Evolutionary conservation across 2,329 filamentous ascomycete genomes (phyloP).

Genomic region (Nannizzia gypsea): DNA sequence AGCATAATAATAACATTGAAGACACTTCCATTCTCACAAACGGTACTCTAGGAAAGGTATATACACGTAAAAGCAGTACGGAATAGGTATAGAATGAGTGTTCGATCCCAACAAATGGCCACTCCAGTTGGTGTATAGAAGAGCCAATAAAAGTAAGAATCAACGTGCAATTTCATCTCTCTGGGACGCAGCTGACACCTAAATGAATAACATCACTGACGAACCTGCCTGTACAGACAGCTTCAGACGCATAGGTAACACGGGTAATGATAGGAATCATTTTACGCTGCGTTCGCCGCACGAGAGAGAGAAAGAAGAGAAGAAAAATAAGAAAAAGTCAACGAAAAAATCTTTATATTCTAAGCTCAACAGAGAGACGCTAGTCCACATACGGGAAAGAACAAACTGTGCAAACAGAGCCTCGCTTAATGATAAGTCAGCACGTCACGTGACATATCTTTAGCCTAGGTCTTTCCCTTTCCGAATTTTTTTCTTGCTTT

Average conservation of each 20-base stretch:
- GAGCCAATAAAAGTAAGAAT: conserved; percentile 41
- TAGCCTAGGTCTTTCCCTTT: neutral
- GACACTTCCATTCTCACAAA: neutral
- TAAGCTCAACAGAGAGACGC: neutral
- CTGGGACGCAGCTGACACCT: conserved; percentile 76
- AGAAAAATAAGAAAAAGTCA: conserved; percentile 18
- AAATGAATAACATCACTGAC: conserved; percentile 40
- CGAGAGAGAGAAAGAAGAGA: conserved; percentile 53
- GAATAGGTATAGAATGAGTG: conserved; percentile 25
- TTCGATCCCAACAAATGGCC: conserved; percentile 45
- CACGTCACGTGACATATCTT: no score
- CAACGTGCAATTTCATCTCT: conserved; percentile 63
- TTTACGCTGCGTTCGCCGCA: conserved; percentile 64
- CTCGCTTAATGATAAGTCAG: neutral
- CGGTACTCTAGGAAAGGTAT: neutral
- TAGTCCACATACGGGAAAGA: neutral
- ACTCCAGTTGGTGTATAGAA: conserved; percentile 30
- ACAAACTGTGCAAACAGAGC: neutral
- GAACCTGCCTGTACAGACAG: conserved; percentile 18
- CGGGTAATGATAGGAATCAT: conserved; percentile 45
- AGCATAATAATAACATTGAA: neutral
- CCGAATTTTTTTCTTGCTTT: neutral
- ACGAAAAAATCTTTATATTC: conserved; percentile 4
- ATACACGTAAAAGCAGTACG: neutral
- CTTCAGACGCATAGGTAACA: conserved; percentile 62